These are phyloP conservation scores for Serendipita sp. DNA, from an alignment of 768 basidiomycete species.

Conservation along the genomic window DNA sequence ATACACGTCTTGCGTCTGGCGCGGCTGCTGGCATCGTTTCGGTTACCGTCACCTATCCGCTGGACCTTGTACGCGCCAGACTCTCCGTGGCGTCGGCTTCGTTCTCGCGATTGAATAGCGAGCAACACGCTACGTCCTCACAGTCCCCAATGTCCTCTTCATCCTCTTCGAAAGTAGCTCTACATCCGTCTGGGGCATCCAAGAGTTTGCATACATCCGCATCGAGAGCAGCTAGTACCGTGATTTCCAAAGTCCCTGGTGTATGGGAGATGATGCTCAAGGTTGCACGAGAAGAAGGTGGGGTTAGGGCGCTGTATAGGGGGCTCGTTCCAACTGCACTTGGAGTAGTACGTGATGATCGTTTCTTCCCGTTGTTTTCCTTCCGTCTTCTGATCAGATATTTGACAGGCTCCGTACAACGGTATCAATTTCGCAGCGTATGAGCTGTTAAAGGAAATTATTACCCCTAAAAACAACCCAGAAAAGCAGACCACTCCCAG, in stretches of 20 bases:
- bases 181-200: conserved; percentile 15
- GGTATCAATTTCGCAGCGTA: conserved; percentile 91
- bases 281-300: conserved; percentile 86
- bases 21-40: conserved; percentile 89
- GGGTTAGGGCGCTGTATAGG: conserved; percentile 67
- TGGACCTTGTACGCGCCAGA: conserved; percentile 86
- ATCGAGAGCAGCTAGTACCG: conserved; percentile 17
- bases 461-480: conserved; percentile 79
- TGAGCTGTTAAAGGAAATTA: conserved; percentile 57
- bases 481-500: conserved; percentile 50
- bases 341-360: conserved; percentile 69
- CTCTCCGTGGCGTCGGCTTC: conserved; percentile 90
- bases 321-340: conserved; percentile 72
- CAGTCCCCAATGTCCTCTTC: conserved; percentile 27
- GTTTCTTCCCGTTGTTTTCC: conserved; percentile 26
- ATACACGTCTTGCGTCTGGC: conserved; percentile 69
- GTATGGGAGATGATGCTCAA: conserved; percentile 83
- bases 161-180: conserved; percentile 38
- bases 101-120: conserved; percentile 20
- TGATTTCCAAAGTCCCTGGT: conserved; percentile 21
- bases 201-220: conserved; percentile 10
- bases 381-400: neutral
- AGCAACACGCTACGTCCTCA: conserved; percentile 17
- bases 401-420: conserved; percentile 8
- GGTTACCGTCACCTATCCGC: conserved; percentile 82